Conservation (phyloP, 139 green algal species). For the Chlamydomonas sp. region DNA sequence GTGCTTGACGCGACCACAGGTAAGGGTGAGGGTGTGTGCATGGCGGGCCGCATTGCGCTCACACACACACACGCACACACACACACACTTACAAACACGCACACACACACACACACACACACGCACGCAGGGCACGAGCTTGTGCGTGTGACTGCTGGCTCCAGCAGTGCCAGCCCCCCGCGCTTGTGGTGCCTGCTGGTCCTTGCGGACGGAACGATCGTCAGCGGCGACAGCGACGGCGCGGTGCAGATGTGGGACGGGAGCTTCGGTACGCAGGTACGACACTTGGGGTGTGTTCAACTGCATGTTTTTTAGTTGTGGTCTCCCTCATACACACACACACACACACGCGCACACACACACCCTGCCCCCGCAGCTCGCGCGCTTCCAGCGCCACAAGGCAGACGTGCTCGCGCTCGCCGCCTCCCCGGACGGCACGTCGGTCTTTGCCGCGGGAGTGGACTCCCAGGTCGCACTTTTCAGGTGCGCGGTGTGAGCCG, state of each 20-base stretch:
- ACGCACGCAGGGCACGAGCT: slow-evolving; percentile 44
- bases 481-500: neutral
- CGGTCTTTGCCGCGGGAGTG: slow-evolving; percentile 77
- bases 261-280: slow-evolving; percentile 67
- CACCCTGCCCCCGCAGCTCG: no score
- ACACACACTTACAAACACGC: no score
- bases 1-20: slow-evolving; percentile 47
- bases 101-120: no score
- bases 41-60: neutral
- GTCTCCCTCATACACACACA: no score
- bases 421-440: slow-evolving; percentile 50
- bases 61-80: slow-evolving; percentile 4
- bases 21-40: slow-evolving; percentile 12
- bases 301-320: no score
- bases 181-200: slow-evolving; percentile 77
- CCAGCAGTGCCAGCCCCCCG: slow-evolving; percentile 25
- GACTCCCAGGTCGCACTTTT: slow-evolving; percentile 56
- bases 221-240: slow-evolving; percentile 69
- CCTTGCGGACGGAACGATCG: slow-evolving; percentile 75
- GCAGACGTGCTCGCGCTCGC: slow-evolving; percentile 79
- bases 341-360: no score
- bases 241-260: slow-evolving; percentile 79
- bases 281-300: no score
- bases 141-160: slow-evolving; percentile 61
- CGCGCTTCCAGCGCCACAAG: slow-evolving; percentile 53